Base-by-base conservation (phyloP, 2,329 filamentous ascomycete species). In the Cladophialophora exuberans region DNA sequence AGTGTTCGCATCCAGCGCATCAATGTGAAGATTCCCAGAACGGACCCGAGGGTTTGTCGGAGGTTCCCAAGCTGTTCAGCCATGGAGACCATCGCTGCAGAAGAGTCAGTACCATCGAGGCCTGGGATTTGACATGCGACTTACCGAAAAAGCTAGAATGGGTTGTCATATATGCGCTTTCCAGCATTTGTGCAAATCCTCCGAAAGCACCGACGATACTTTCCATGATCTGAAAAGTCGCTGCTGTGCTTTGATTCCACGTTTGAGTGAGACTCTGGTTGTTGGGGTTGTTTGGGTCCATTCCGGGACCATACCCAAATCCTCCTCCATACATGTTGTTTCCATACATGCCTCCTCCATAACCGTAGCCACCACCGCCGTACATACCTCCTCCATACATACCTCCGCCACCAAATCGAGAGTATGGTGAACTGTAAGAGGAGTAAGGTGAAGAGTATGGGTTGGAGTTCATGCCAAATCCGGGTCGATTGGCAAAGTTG, bases 101-200 rank as follows among this genome's bases (percentile, higher is more conserved):
- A 18, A 61, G n/a, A 30, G 62, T 65, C 52, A 62, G 47, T 43
- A 23, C 52, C 4, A 26, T 49, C 39, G 48, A n/a, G 61, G 56
- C 61, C 35, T 50, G 45, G 23, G 10, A 11, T 18, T 13, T 2
- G 41, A 2, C 15, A 18, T 20, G 13, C 46, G 9, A 74, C 87
- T 67, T 82, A 96, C 91, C 92, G 68, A 97, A 99, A 74, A 99
- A 99, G 50, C 90, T 96, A 4, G 92, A 97, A 73, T 99, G 94
- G 0, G 94, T 99, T 25, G 95, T 94, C 95, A 99, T 99, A 67
- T 97, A 99, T 9, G 94, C 97, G 78, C 94, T 97, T 76, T 99
- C 94, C 23, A 99, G 81, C 94, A 99, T 99, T 77, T 99, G 94
- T 10, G 95, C 90, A 70, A 99, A 97, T 0, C 95, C 94, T 17